Evolutionary conservation across 2,329 filamentous ascomycete species (phyloP).

Genomic region (Venturia nashicola): DNA sequence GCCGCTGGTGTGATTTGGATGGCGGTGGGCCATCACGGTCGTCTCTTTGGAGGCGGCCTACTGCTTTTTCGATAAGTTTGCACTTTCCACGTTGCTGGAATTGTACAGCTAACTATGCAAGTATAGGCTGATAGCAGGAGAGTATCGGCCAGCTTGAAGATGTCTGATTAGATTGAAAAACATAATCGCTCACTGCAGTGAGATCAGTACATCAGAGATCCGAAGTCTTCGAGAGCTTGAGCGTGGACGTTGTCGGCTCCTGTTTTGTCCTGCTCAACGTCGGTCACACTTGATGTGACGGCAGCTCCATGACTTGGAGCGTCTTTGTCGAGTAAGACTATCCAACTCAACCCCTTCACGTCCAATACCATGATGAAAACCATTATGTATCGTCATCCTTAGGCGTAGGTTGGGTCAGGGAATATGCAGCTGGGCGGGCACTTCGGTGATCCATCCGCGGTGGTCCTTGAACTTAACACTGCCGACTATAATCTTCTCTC

Average conservation of each 20-base stretch:
- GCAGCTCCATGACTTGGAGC: too few relatives aligned
- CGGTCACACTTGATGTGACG: too few relatives aligned
- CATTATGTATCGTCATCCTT: slow-evolving; percentile 86
- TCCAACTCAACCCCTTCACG: neutral
- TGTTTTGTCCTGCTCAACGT: neutral
- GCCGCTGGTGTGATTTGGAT: neutral
- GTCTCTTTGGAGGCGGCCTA: slow-evolving; percentile 5
- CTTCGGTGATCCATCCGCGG: neutral
- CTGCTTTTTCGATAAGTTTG: slow-evolving; percentile 7
- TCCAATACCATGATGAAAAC: slow-evolving; percentile 61
- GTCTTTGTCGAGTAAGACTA: too few relatives aligned
- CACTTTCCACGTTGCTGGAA: neutral
- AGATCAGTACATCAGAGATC: neutral
- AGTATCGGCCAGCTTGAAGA: neutral
- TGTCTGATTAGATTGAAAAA: neutral
- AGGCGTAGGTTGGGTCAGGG: slow-evolving; percentile 43
- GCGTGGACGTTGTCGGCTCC: neutral
- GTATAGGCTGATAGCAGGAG: neutral
- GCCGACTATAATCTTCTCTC: slow-evolving; percentile 9
- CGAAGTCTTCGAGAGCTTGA: neutral
- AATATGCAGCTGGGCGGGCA: slow-evolving; percentile 4
- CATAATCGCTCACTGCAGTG: neutral
- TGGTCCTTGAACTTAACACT: neutral
- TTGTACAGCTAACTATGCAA: neutral
- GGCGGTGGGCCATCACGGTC: neutral